These are phyloP conservation scores for Leccinellum luteum DNA, from an alignment of 768 basidiomycete species.

Conservation along the genomic window DNA sequence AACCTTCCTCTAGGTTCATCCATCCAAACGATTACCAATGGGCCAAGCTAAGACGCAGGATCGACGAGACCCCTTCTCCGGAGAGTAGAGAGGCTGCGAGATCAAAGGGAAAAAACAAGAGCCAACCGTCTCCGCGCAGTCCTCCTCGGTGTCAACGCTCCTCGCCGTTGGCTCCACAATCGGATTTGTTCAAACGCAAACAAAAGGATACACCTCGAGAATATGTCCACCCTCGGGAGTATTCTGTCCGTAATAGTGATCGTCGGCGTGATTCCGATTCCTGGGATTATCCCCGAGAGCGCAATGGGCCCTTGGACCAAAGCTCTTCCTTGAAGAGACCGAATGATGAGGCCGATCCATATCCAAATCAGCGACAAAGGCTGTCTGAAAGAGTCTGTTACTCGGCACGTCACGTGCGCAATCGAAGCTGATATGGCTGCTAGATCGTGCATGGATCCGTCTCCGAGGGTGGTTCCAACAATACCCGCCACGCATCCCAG, in stretches of 20 bases:
- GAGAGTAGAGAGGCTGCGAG: constrained; percentile 20
- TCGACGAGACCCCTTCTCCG: constrained; percentile 17
- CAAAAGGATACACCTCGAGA: constrained; percentile 23
- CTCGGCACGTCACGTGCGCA: not conserved
- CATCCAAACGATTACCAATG: constrained; percentile 51
- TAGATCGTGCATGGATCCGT: constrained; percentile 15
- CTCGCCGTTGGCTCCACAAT: constrained; percentile 42
- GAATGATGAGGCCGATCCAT: constrained; percentile 22
- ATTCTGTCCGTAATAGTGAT: constrained; percentile 18
- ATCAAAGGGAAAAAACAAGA: constrained; percentile 23
- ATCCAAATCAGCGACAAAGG: constrained; percentile 29
- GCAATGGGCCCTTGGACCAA: constrained; percentile 13
- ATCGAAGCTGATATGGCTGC: constrained; percentile 11
- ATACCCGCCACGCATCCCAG: constrained; percentile 2
- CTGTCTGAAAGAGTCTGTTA: constrained; percentile 27
- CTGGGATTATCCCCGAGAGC: constrained; percentile 22
- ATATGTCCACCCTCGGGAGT: constrained; percentile 18
- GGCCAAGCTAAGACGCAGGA: constrained; percentile 23
- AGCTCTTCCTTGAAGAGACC: constrained; percentile 24
- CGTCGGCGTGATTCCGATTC: constrained; percentile 26
- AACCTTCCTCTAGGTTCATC: constrained; percentile 38
- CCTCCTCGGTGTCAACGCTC: constrained; percentile 23
- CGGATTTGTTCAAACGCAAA: constrained; percentile 40
- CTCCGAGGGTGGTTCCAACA: constrained; percentile 5
- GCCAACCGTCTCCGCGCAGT: constrained; percentile 18